phyloP scores from a whole-genome alignment of 2,329 filamentous ascomycete genomes.

The Aspergillus sp. region DNA sequence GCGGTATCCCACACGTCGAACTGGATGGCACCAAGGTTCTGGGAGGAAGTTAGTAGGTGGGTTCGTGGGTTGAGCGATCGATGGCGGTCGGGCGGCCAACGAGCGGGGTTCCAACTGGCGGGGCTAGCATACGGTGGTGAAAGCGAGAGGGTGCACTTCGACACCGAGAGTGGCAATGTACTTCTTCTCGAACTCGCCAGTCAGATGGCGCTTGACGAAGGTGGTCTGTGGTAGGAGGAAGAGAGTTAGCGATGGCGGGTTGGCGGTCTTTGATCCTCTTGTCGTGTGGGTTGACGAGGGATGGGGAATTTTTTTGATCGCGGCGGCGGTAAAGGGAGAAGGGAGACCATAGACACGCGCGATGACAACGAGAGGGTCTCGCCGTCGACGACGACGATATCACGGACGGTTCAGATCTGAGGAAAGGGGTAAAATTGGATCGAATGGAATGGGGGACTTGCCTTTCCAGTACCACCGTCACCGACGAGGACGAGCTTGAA shows the following conservation, averaged over 20 bases:
- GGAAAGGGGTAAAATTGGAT: constrained; percentile 7
- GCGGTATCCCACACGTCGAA: constrained; percentile 99
- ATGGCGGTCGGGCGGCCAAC: constrained; percentile 14
- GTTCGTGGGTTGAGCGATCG: constrained; percentile 2
- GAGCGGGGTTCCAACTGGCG: constrained; percentile 30
- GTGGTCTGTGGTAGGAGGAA: constrained; percentile 67
- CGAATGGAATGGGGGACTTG: constrained; percentile 46
- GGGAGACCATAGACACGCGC: constrained; percentile 10
- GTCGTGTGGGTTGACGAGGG: constrained; percentile 8
- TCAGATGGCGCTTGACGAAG: constrained; percentile 99
- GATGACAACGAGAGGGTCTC: constrained; percentile 2
- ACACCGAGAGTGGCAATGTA: constrained; percentile 99
- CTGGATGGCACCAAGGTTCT: constrained; percentile 93
- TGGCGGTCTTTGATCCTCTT: neutral
- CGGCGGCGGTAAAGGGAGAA: constrained; percentile 19
- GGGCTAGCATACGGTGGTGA: constrained; percentile 82
- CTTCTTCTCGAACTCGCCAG: constrained; percentile 99
- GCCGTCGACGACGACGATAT: neutral
- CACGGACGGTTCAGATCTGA: neutral
- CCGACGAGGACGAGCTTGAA: constrained; percentile 99
- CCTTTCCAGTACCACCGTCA: constrained; percentile 99
- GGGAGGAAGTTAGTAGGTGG: constrained; percentile 25
- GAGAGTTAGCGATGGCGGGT: constrained; percentile 20
- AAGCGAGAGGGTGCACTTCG: constrained; percentile 96
- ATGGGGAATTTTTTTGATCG: constrained; percentile 27